Evolutionary conservation across 352 stramenopile species (phyloP), one percentile per base, ranked within the genome.

Genomic region (Globisporangium echinulatum): DNA sequence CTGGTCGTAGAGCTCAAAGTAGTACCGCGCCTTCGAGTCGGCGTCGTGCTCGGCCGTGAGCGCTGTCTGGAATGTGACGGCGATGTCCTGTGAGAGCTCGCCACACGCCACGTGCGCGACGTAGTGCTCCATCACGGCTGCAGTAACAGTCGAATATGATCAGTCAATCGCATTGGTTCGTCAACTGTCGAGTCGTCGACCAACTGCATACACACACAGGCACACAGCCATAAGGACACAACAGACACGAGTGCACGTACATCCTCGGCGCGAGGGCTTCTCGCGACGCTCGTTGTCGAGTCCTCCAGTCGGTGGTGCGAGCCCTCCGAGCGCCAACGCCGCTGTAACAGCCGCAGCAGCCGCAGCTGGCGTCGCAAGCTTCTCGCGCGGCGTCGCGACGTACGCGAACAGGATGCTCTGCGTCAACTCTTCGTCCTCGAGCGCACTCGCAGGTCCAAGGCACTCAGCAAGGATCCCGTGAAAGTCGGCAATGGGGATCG

Each of bases 1-100:
- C 42, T 63, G 42, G 54, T 76, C 71, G 42, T 68, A 79, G 55
- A 71, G 61, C 61, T 72, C 65, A 52, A 79, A 79, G 63, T 72
- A 74, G 66, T 68, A 79, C 8, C 63, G 68, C 13, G 68, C 71
- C 44, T 76, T 74, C 36, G 61, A 62, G 13, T 75, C 70, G 7
- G 56, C 49, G 57, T 75, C 67, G 17, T 54, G 47, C 8, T 71
- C 67, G 9, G 55, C 61, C 8, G 52, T 61, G 46, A 65, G 56
- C 14, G 52, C 52, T 4, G 43, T 66, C 50, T 73, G 71, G 17
- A 79, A 55, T 36, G 63, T 61, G 19, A 71, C 68, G 7, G 71
- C 68, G 0, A 76, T 46, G 60, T 76, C 71, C 54, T 74, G 63
- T 5, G 65, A 43, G 7, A 79, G 58, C 47, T 71, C 66, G 2